Evolutionary conservation across 2,329 filamentous ascomycete species (phyloP), one percentile per base, ranked within the genome.

Genomic region (Lasiodiplodia citricola): DNA sequence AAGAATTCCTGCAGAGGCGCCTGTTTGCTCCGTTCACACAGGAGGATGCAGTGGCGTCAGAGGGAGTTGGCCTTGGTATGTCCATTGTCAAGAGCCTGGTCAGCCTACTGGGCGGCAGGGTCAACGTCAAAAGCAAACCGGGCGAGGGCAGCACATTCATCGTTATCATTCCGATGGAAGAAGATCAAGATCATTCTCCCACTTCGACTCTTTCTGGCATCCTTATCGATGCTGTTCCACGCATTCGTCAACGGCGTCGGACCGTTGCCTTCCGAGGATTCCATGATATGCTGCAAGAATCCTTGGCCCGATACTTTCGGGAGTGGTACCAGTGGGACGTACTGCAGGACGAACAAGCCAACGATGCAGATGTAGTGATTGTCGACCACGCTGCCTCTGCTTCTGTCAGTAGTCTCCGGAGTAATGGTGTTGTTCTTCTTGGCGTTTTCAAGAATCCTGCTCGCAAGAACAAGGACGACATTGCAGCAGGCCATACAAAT

Each of bases 41-140:
- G 67, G 79, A 80, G 52, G 77, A 80, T 21, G 75, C 78, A 21
- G 76, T 74, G n/a, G 76, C 79, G 35, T 52, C 54, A 6, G 55
- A 67, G 10, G 79, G 79, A 13, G 80, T 78, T 7, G 79, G 79
- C 5, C 72, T 81, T 2, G 79, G 79, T 21, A 72, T 81, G n/a
- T 77, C 74, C 28, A 80, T 81, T 31, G 79, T 80, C 44, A 78
- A 78, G 66, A 77, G 78, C 68, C 77, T 80, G 56, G 76, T 80
- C 4, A 75, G 77, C 41, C 76, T 77, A 16, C 63, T 81, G 8
- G 76, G 76, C 21, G 79, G 79, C 31, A 77, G 76, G 23, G 75
- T 81, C 7, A 75, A 79, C 56, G 76, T 81, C 3, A 71, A 73
- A 23, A 80, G 78, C 38, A 73, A 77, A 41, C 76, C 76, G 62